Percentiles rank a stretch among this genome's conserved stretches.
Conservation (phyloP, 768 basidiomycete genomes). For the Termitomyces sp. region DNA sequence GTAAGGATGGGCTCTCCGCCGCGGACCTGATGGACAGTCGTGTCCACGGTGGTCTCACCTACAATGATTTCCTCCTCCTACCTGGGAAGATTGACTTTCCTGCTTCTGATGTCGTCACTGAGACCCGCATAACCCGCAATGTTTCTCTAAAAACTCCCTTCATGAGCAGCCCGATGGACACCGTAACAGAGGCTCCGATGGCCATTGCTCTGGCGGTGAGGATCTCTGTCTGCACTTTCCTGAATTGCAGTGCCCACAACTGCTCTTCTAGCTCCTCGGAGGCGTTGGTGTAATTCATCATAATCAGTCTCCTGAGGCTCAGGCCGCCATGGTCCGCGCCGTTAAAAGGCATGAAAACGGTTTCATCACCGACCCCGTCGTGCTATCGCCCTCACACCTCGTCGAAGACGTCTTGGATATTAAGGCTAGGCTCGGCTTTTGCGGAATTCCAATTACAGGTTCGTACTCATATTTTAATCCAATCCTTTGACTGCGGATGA, state of each 20-base stretch:
- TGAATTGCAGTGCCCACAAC: conserved; percentile 16
- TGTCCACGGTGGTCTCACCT: conserved; percentile 89
- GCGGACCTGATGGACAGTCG: conserved; percentile 85
- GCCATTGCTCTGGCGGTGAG: conserved; percentile 89
- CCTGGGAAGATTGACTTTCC: conserved; percentile 96
- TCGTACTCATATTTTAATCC: conserved; percentile 29
- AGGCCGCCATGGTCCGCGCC: conserved; percentile 96
- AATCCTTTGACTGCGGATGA: conserved; percentile 38
- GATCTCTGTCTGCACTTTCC: conserved; percentile 13
- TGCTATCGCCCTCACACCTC: conserved; percentile 70
- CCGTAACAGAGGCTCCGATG: conserved; percentile 95
- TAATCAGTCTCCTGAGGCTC: conserved; percentile 79
- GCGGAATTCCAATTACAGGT: conserved; percentile 98
- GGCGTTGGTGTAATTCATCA: conserved; percentile 99
- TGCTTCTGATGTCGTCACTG: conserved; percentile 73
- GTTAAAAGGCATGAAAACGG: conserved; percentile 99
- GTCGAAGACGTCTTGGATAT: conserved; percentile 92
- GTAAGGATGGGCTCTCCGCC: conserved; percentile 81
- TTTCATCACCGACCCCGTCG: conserved; percentile 94
- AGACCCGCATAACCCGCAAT: conserved; percentile 87
- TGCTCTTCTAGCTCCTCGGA: conserved; percentile 66
- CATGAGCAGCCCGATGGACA: conserved; percentile 99
- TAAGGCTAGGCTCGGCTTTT: conserved; percentile 89
- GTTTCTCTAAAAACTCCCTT: conserved; percentile 93
- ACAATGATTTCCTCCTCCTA: conserved; percentile 94